Evolutionary conservation across 306 rosid species (phyloP).

Genomic region (Astragalus glycyphyllos): DNA sequence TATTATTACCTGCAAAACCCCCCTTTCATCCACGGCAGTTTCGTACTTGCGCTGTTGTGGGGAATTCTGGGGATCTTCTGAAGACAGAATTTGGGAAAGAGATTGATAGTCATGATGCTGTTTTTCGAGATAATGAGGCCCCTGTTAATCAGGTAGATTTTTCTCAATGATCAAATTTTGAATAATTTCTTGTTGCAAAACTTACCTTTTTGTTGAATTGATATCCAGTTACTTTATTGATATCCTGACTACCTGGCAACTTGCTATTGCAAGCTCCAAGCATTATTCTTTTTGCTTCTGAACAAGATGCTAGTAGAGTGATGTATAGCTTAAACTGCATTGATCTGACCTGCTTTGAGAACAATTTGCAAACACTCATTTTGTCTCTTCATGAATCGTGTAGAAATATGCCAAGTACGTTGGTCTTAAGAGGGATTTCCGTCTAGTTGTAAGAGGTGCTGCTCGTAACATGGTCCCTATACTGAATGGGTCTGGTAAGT

Average conservation of each 20-base stretch:
- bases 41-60: slow-evolving; percentile 90
- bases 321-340: slow-evolving; percentile 24
- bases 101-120: slow-evolving; percentile 91
- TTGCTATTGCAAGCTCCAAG: slow-evolving; percentile 32
- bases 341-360: slow-evolving; percentile 30
- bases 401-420: slow-evolving; percentile 94
- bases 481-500: slow-evolving; percentile 96
- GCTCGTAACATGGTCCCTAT: slow-evolving; percentile 92
- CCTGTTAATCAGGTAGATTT: slow-evolving; percentile 85
- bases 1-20: slow-evolving; percentile 83
- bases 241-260: slow-evolving; percentile 26
- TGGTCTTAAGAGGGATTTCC: slow-evolving; percentile 98
- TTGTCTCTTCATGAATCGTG: slow-evolving; percentile 44
- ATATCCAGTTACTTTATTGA: slow-evolving; percentile 24
- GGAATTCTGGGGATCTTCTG: slow-evolving; percentile 97
- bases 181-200: slow-evolving; percentile 21
- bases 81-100: slow-evolving; percentile 84
- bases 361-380: slow-evolving; percentile 27
- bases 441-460: slow-evolving; percentile 97
- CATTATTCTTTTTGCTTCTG: slow-evolving; percentile 17
- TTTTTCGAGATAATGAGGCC: slow-evolving; percentile 96
- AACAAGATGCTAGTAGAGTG: slow-evolving; percentile 18
- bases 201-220: slow-evolving; percentile 15
- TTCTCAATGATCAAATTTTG: slow-evolving; percentile 11
- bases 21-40: slow-evolving; percentile 94